Evolutionary conservation across 2,329 filamentous ascomycete genomes (phyloP).

Genomic region (Ophiocordyceps sinensis): DNA sequence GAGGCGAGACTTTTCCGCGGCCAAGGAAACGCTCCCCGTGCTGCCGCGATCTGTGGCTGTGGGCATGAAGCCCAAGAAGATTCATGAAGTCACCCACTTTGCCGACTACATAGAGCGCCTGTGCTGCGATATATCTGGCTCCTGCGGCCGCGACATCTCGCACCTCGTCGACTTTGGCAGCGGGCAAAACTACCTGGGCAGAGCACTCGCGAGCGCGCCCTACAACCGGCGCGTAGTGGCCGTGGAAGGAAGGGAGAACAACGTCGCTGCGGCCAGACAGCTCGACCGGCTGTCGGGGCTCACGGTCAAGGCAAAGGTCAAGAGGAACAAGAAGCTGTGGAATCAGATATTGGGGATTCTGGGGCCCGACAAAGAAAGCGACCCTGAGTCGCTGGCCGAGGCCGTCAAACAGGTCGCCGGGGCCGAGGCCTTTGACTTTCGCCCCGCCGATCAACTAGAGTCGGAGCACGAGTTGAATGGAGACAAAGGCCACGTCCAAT

Average conservation of each 20-base stretch:
- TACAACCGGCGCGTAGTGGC: constrained; percentile 82
- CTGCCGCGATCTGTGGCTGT: constrained; percentile 61
- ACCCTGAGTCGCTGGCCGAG: constrained; percentile 21
- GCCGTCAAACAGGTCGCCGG: constrained; percentile 19
- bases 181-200: constrained; percentile 89
- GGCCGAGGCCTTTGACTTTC: constrained; percentile 25
- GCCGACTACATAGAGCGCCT: constrained; percentile 64
- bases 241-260: constrained; percentile 75
- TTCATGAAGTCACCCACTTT: constrained; percentile 85
- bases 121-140: constrained; percentile 40
- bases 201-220: constrained; percentile 69
- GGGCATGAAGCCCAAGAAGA: constrained; percentile 93
- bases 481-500: constrained; percentile 58
- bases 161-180: constrained; percentile 94
- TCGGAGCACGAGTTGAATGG: constrained; percentile 40
- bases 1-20: constrained; percentile 39
- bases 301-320: constrained; percentile 55
- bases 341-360: constrained; percentile 31
- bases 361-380: constrained; percentile 19
- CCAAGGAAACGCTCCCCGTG: constrained; percentile 31
- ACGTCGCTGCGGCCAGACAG: constrained; percentile 70
- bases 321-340: constrained; percentile 74
- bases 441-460: constrained; percentile 32
- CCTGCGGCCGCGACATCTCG: constrained; percentile 48
- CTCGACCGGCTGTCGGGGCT: constrained; percentile 76